Conservation (phyloP, 805 yeast species). For the Clavispora fructus region DNA sequence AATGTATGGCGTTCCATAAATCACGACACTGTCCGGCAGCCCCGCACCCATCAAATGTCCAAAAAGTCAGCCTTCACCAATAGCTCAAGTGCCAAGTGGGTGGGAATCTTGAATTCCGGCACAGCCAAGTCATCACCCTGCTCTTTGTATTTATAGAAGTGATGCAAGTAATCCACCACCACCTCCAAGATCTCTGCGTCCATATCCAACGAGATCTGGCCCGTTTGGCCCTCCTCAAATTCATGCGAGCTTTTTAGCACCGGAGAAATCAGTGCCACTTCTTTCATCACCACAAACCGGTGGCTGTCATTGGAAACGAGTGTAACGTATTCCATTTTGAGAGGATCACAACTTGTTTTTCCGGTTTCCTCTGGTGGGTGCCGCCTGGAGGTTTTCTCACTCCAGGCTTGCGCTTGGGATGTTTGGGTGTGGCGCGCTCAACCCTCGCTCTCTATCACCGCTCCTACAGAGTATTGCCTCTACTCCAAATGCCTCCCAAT, state of each 20-base stretch:
- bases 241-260: slow-evolving; percentile 46
- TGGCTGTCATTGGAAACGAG: slow-evolving; percentile 71
- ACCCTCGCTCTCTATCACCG: neutral
- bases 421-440: neutral
- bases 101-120: slow-evolving; percentile 87
- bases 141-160: slow-evolving; percentile 62
- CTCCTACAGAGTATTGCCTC: neutral
- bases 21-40: no score
- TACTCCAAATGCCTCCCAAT: slow-evolving; percentile 17
- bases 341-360: neutral
- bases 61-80: slow-evolving; percentile 89
- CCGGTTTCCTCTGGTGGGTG: neutral
- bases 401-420: neutral
- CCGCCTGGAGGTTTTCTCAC: neutral
- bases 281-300: slow-evolving; percentile 55
- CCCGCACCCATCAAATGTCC: slow-evolving; percentile 42
- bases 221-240: slow-evolving; percentile 54
- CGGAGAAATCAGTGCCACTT: slow-evolving; percentile 72
- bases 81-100: slow-evolving; percentile 88
- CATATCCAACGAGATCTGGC: slow-evolving; percentile 57
- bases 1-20: no score
- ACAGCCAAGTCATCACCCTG: slow-evolving; percentile 48
- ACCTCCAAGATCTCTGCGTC: slow-evolving; percentile 70
- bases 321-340: slow-evolving; percentile 40
- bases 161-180: slow-evolving; percentile 80